Evolutionary conservation across 2,329 filamentous ascomycete species (phyloP).

Genomic region (Colletotrichum filicis): DNA sequence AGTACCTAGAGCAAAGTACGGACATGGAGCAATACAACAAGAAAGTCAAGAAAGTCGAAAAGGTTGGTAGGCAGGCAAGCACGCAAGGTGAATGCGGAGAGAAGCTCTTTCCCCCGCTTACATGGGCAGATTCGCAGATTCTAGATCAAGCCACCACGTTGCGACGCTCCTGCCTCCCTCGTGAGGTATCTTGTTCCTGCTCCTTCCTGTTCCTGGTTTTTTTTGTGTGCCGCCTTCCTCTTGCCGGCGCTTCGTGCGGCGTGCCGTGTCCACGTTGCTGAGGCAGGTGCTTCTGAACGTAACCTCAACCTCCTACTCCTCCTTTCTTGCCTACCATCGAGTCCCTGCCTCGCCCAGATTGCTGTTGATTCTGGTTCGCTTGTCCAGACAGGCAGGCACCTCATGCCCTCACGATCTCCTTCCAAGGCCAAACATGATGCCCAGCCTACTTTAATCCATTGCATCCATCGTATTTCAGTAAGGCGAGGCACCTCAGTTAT

Average conservation of each 20-base stretch:
- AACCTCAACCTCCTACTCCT: not conserved
- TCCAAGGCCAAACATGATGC: not conserved
- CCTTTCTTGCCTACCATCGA: not conserved
- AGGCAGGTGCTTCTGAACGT: conserved; percentile 3
- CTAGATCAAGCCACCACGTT: conserved; percentile 27
- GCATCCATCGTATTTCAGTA: not conserved
- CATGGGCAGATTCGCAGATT: not conserved
- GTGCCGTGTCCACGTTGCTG: conserved; percentile 6
- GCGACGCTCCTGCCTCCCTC: not conserved
- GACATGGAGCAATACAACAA: too few relatives aligned
- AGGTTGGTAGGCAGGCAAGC: not conserved
- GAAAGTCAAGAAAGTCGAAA: not conserved
- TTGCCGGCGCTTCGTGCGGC: not conserved
- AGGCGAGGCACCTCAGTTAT: too few relatives aligned
- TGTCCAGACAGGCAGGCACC: not conserved
- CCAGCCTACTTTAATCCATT: not conserved
- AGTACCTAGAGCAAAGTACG: too few relatives aligned
- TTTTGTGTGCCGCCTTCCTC: not conserved
- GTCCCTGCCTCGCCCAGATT: not conserved
- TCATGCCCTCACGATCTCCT: not conserved
- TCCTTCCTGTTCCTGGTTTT: not conserved
- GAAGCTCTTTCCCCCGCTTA: not conserved
- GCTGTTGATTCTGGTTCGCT: not conserved
- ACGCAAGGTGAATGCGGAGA: not conserved
- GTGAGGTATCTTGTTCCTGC: not conserved